Base-by-base conservation (phyloP, 1,284 basidiomycete species). In the Irpex sp. region DNA sequence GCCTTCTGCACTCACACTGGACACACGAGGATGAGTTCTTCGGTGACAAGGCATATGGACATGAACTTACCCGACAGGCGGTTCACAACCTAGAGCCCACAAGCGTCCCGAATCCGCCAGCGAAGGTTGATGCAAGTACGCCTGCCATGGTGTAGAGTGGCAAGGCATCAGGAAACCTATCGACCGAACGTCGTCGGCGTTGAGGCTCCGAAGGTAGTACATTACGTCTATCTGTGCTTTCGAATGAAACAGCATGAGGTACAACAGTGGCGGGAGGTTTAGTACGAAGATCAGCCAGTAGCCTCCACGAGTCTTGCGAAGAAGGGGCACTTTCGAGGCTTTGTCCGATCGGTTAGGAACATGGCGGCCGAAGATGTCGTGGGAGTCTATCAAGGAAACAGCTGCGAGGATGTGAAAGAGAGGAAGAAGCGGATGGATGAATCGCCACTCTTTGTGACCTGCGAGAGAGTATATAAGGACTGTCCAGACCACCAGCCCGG, bases 381-480 rank as follows among this genome's bases (percentile, higher is more conserved):
- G 53, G 33, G 33, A 65, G 61, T 86, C 82, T 49, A 88, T 81
- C 13, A 97, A 76, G 2, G 89, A 86, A 62, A 87, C 87, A 0
- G 94, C 80, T 31, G 92, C 90, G 61, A 97, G 83, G 26, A 97
- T 70, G 66, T 96, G 88, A 50, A 97, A 77, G n/a, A 94, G 76
- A 0, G 97, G 95, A 0, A 98, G 79, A 3, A 98, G 73, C 0
- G 96, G 95, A 68, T 98, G 97, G 3, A 99, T 78, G 76, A 99
- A 99, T 2, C 97, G 82, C 91, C 95, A 98, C 79, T 99, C 97
- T 69, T 98, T 99, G 77, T 97, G 94, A 1, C 90, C 87, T 5
- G 91, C 83, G 9, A 91, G 71, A 0, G 97, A 98, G 70, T 95
- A 92, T 5, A 89, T 74, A 1, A 72, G 70, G n/a, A 90, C 76